A percentile compares a stretch with the other conserved stretches of the same genome.
phyloP scores from a whole-genome alignment of 352 stramenopile species.

The Phytophthora hibernalis region DNA sequence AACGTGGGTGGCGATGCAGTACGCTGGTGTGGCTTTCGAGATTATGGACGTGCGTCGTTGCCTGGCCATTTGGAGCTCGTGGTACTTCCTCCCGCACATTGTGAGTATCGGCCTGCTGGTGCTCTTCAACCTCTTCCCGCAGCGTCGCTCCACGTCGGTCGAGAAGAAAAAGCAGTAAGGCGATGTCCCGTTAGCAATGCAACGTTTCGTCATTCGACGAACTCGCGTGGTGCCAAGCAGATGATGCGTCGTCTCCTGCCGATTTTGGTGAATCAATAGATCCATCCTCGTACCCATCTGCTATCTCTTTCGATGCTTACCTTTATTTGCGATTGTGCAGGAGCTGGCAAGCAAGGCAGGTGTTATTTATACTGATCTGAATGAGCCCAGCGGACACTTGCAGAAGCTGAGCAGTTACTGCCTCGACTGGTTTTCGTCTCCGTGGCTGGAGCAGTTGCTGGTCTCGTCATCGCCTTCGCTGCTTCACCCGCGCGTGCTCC shows the following conservation, averaged over 20 bases:
- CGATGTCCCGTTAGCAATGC: background rate
- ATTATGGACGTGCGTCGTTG: slow-evolving; percentile 83
- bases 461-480: slow-evolving; percentile 17
- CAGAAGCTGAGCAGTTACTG: slow-evolving; percentile 31
- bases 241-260: slow-evolving; percentile 8
- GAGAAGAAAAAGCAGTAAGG: slow-evolving; percentile 64
- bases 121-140: slow-evolving; percentile 65
- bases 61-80: slow-evolving; percentile 78
- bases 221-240: slow-evolving; percentile 8
- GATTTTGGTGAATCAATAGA: slow-evolving; percentile 41
- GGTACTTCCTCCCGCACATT: slow-evolving; percentile 84
- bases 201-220: slow-evolving; percentile 4
- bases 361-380: slow-evolving; percentile 29
- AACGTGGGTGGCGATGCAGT: slow-evolving; percentile 89
- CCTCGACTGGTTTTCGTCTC: slow-evolving; percentile 21
- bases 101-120: slow-evolving; percentile 68
- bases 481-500: slow-evolving; percentile 7
- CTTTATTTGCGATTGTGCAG: slow-evolving; percentile 23
- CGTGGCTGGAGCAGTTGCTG: slow-evolving; percentile 6
- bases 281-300: slow-evolving; percentile 11
- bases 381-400: background rate
- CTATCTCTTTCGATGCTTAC: slow-evolving; percentile 8
- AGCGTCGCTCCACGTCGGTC: slow-evolving; percentile 38
- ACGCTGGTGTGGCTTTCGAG: slow-evolving; percentile 86
- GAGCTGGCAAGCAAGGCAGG: background rate